Percentiles rank a stretch among this genome's conserved stretches.
phyloP scores from a whole-genome alignment of 805 yeast genomes.

The Yarrowia yakushimensis region DNA sequence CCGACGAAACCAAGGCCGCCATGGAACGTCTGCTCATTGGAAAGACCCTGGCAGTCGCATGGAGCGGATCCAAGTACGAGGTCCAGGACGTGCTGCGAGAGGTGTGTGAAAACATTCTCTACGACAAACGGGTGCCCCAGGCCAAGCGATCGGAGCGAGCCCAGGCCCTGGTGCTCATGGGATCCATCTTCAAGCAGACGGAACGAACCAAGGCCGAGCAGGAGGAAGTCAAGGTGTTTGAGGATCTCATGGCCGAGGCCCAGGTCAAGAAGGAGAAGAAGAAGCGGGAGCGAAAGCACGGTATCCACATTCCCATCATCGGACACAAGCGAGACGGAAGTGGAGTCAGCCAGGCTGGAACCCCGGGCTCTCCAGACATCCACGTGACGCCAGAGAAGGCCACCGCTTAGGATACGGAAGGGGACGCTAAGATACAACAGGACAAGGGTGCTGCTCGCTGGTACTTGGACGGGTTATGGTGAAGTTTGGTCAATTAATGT shows the following conservation, averaged over 20 bases:
- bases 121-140: conserved; percentile 60
- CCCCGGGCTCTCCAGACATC: background rate
- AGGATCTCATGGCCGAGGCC: conserved; percentile 88
- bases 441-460: background rate
- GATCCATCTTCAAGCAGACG: conserved; percentile 62
- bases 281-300: conserved; percentile 16
- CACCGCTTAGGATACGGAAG: conserved; percentile 6
- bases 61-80: conserved; percentile 92
- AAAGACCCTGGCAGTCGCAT: conserved; percentile 85
- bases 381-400: conserved; percentile 8
- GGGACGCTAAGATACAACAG: background rate
- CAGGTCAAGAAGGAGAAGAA: conserved; percentile 46
- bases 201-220: conserved; percentile 82
- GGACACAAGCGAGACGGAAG: conserved; percentile 3
- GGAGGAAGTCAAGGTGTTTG: conserved; percentile 85
- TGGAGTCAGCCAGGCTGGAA: background rate
- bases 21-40: conserved; percentile 81
- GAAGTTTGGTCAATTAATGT: background rate
- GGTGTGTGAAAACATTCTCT: conserved; percentile 72
- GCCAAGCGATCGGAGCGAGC: conserved; percentile 71
- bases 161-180: conserved; percentile 68
- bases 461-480: conserved; percentile 1
- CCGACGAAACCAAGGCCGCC: conserved; percentile 64
- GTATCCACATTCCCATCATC: conserved; percentile 3
- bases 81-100: conserved; percentile 74